A percentile compares a stretch with the other conserved stretches of the same genome.
These are phyloP conservation scores for Phaeosphaeriaceae sp. DNA, from an alignment of 2,329 filamentous ascomycete genomes.

Conservation along the genomic window DNA sequence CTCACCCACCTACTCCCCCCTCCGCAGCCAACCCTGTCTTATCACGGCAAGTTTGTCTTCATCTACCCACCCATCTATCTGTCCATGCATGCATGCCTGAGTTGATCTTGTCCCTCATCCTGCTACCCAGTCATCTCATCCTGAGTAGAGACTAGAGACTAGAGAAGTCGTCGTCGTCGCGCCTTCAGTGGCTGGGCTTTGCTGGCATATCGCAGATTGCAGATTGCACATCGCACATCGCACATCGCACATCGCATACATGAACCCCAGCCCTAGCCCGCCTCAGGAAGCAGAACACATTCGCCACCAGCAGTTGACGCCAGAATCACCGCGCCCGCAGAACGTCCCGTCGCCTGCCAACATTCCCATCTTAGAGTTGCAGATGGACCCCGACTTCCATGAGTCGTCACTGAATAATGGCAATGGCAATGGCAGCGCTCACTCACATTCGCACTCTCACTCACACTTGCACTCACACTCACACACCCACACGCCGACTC, in stretches of 20 bases:
- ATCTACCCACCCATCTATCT: not conserved
- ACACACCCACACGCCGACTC: conserved; percentile 41
- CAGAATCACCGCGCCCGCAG: conserved; percentile 73
- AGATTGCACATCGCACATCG: too few species aligned
- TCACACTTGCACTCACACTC: too few species aligned
- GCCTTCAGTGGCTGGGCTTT: conserved; percentile 20
- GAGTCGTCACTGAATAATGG: conserved; percentile 66
- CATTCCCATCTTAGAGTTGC: conserved; percentile 72
- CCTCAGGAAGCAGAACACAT: conserved; percentile 65
- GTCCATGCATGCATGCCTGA: conserved; percentile 16
- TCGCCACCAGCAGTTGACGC: conserved; percentile 69
- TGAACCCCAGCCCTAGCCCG: conserved; percentile 61
- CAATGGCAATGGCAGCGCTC: too few species aligned
- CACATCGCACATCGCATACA: conserved; percentile 57
- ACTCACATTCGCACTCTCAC: too few species aligned
- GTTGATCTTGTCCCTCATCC: conserved; percentile 15
- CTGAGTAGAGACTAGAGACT: too few species aligned
- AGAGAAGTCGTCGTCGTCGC: conserved; percentile 12
- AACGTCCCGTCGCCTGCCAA: conserved; percentile 71
- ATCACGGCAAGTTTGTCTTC: conserved; percentile 23
- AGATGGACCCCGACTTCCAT: conserved; percentile 75
- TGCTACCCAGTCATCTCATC: not conserved
- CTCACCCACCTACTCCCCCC: conserved; percentile 7
- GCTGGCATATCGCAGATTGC: too few species aligned
- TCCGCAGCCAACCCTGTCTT: conserved; percentile 2